Percentiles rank a stretch among this genome's conserved stretches.
phyloP scores from a whole-genome alignment of 305 asterid genomes.

The Rubia tinctorum region DNA sequence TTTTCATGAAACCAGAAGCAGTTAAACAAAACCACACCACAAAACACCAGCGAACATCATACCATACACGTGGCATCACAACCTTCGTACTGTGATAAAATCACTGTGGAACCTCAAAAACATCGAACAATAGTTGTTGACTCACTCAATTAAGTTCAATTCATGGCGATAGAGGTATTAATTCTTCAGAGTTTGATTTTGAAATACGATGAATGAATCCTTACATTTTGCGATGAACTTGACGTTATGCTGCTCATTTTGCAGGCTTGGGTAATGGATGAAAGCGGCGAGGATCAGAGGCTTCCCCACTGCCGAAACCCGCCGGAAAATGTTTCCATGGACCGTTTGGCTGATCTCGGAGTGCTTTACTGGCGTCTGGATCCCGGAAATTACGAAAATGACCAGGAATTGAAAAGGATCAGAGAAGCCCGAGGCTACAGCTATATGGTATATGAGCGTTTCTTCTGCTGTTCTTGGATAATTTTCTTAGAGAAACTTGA shows the following conservation, averaged over 20 bases:
- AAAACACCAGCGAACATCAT: conserved; percentile 13
- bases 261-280: conserved; percentile 85
- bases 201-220: neutral
- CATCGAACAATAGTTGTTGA: neutral
- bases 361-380: conserved; percentile 69
- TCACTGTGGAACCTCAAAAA: neutral
- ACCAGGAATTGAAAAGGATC: conserved; percentile 60
- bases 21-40: conserved; percentile 41
- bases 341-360: conserved; percentile 56
- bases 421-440: conserved; percentile 63
- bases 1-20: conserved; percentile 1
- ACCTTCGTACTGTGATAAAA: neutral
- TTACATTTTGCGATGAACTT: neutral
- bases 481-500: neutral
- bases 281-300: conserved; percentile 67
- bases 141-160: neutral
- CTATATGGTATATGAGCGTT: conserved; percentile 42
- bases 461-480: neutral
- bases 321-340: conserved; percentile 50
- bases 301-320: conserved; percentile 59
- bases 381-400: conserved; percentile 50
- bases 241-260: neutral
- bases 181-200: neutral
- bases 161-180: conserved; percentile 32
- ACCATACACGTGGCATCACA: conserved; percentile 33